Evolutionary conservation across 148 eudicot species (phyloP).

Genomic region (Fagopyrum homotropicum): DNA sequence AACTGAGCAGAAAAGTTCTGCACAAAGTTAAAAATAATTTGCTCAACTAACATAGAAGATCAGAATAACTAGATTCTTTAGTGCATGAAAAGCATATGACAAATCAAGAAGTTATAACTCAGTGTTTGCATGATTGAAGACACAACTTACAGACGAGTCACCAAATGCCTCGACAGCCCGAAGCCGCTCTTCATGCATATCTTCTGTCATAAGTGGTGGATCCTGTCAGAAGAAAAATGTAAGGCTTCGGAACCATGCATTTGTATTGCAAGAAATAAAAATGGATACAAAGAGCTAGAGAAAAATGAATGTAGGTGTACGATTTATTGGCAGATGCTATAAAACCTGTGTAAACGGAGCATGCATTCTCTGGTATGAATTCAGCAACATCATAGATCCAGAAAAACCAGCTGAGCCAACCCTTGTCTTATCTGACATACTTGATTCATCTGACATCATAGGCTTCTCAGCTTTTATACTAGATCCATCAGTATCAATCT

Average conservation of each 20-base stretch:
- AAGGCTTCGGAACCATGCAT: background rate
- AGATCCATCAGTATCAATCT: slow-evolving; percentile 21
- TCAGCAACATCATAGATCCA: slow-evolving; percentile 67
- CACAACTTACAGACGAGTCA: slow-evolving; percentile 56
- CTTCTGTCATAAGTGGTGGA: slow-evolving; percentile 96
- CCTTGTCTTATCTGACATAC: slow-evolving; percentile 32
- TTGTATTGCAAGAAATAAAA: background rate
- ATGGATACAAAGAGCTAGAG: background rate
- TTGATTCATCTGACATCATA: slow-evolving; percentile 19
- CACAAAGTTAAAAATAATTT: slow-evolving; percentile 17
- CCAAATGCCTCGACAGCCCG: slow-evolving; percentile 72
- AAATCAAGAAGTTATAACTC: slow-evolving; percentile 1
- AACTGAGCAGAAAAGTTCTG: slow-evolving; percentile 92
- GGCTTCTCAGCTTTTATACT: slow-evolving; percentile 17
- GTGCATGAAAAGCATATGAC: slow-evolving; percentile 7
- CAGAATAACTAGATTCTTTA: background rate
- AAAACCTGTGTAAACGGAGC: slow-evolving; percentile 82
- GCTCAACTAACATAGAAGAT: slow-evolving; percentile 2
- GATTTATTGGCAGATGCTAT: background rate
- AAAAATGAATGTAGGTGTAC: slow-evolving; percentile 1
- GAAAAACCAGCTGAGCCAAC: slow-evolving; percentile 70
- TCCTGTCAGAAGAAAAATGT: slow-evolving; percentile 40
- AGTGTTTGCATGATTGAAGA: slow-evolving; percentile 14
- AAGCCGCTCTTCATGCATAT: slow-evolving; percentile 95
- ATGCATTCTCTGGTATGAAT: slow-evolving; percentile 67